A percentile compares a stretch with the other conserved stretches of the same genome.
Evolutionary conservation across 1,139 yeast species (phyloP).

Genomic region (Suhomyces bokatorum): DNA sequence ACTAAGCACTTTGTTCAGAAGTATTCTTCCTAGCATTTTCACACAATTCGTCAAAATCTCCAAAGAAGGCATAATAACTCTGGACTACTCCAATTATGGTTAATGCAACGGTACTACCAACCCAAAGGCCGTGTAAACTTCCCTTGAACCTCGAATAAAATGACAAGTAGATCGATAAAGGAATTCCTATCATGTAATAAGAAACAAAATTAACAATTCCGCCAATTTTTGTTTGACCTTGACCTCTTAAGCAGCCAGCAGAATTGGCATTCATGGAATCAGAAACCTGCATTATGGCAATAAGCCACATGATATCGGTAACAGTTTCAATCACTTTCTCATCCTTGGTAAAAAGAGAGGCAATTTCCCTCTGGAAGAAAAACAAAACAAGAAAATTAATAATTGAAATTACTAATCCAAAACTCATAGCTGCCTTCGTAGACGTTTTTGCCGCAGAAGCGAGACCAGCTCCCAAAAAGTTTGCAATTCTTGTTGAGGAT

Average conservation of each 20-base stretch:
- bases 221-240: slow-evolving; percentile 59
- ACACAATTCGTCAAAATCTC: slow-evolving; percentile 41
- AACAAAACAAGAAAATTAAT: slow-evolving; percentile 43
- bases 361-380: slow-evolving; percentile 39
- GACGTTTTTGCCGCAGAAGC: slow-evolving; percentile 47
- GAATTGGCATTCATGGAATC: slow-evolving; percentile 61
- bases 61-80: slow-evolving; percentile 42
- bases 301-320: slow-evolving; percentile 48
- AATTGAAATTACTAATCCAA: slow-evolving; percentile 44
- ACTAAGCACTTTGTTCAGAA: slow-evolving; percentile 12
- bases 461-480: slow-evolving; percentile 57
- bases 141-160: slow-evolving; percentile 48
- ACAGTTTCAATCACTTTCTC: slow-evolving; percentile 43
- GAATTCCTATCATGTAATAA: slow-evolving; percentile 55
- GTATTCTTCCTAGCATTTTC: slow-evolving; percentile 46
- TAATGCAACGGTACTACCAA: slow-evolving; percentile 52
- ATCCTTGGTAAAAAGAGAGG: slow-evolving; percentile 42
- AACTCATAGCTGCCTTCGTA: slow-evolving; percentile 46
- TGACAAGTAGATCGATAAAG: slow-evolving; percentile 48
- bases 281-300: slow-evolving; percentile 56
- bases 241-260: slow-evolving; percentile 62
- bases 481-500: slow-evolving; percentile 59
- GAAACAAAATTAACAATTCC: slow-evolving; percentile 55
- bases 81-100: slow-evolving; percentile 55
- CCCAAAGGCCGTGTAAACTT: slow-evolving; percentile 54